Evolutionary conservation across 352 stramenopile genomes (phyloP), one percentile per base, ranked within the genome.

Genomic region (Pythium rishiriense): DNA sequence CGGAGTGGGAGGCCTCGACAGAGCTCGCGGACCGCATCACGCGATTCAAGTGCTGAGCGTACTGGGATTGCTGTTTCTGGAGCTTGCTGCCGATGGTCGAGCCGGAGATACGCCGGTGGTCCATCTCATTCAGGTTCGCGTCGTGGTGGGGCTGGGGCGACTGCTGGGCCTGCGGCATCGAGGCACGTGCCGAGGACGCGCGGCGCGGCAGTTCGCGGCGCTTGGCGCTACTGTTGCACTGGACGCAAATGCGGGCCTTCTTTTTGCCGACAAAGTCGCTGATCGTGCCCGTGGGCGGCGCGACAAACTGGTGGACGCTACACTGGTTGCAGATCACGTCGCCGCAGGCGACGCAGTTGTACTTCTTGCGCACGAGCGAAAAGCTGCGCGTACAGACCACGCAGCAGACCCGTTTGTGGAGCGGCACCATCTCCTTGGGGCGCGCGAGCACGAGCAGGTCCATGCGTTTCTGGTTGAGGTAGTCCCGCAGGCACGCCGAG

Each of bases 281-380:
- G 45, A 79, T 66, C 21, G 51, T 67, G 21, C 60, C 60, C n/a
- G 75, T 76, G 9, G 78, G 76, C 2, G 80, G 62, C 21, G 79
- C 81, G 45, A 94, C 81, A n/a, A 90, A 72, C 72, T 94, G 76
- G 22, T 87, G 74, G 15, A 94, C 74, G 51, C 81, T 90, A 52
- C 85, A 94, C 60, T 90, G 81, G 52, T 75, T 88, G 64, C 85
- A 94, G 43, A 94, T 88, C 37, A 94, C 85, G 33, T 94, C 85
- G 46, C 85, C 85, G 52, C 85, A 94, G 28, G 74, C 85, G 15
- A 75, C 80, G 58, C 85, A 94, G 54, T 91, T 91, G 70, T 94
- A 91, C 60, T 94, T 94, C 64, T 94, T 94, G 24, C 85, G 76
- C 43, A 94, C 81, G 24, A 94, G 76, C 22, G 85, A 93, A 60